Evolutionary conservation across 148 eudicot species (phyloP), one percentile per base, ranked within the genome.

Genomic region (Dianthus caryophyllus): DNA sequence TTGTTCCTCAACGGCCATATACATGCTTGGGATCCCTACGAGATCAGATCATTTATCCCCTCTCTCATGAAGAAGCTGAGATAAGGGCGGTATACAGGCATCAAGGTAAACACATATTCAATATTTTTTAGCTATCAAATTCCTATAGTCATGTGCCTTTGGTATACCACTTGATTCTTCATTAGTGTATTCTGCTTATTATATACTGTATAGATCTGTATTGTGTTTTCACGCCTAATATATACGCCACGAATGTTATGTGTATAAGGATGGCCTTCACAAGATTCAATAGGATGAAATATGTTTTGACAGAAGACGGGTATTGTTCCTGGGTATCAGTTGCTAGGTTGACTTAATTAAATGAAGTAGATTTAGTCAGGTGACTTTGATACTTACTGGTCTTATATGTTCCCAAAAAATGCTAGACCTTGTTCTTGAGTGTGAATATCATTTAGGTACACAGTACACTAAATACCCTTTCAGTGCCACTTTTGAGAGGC

Each of bases 11-110:
- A 72, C 78, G 84, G 49, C 98, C 96, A 38, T 93, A 93, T 74
- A 93, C 98, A 27, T 93, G 98, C 84, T 77, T 93, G 57, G 98
- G 98, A 73, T 84, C 91, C 33, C 82, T 89, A 64, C 80, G 98
- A 62, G 98, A 93, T 86, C 98, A 93, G 77, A 79, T 93, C 65
- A 93, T 93, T 66, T 93, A 93, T 72, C 98, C 96, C 64, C 88
- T 93, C 61, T 93, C 98, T 4, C 61, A 36, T 50, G 80, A 75
- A 51, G 96, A 87, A 84, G 96, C 98, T 71, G 84, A 84, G 78
- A 72, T 67, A 63, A 87, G 84, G 75, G 81, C 79, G 33, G 50
- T 64, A 56, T 64, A 29, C 31, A 66, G 75, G 68, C 54, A 75
- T 75, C 68, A 71, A 72, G 81, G 90, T 85, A 64, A 64, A 64